These are phyloP conservation scores for Dendrocalamus sinicus DNA, from an alignment of 176 grass and related monocot species.

Conservation along the genomic window DNA sequence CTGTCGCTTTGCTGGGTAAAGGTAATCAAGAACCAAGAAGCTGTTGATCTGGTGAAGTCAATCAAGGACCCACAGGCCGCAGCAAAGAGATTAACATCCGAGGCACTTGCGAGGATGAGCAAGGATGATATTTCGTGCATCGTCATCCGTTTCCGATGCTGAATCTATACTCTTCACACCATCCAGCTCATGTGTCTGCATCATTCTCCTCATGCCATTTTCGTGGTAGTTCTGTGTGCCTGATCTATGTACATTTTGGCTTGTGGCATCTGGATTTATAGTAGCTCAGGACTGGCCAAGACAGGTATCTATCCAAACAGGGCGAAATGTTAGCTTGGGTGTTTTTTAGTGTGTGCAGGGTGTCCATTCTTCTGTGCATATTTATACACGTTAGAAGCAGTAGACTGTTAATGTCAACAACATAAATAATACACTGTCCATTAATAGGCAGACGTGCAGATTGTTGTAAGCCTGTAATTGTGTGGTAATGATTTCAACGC, in stretches of 20 bases:
- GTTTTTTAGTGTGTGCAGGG: not conserved
- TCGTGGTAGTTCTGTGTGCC: not conserved
- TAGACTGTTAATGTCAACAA: not conserved
- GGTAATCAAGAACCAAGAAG: constrained; percentile 89
- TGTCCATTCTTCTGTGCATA: constrained; percentile 38
- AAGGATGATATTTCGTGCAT: constrained; percentile 92
- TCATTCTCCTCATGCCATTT: not conserved
- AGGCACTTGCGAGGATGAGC: constrained; percentile 70
- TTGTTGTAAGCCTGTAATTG: constrained; percentile 27
- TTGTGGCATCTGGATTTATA: constrained; percentile 31
- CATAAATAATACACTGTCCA: not conserved
- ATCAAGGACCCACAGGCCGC: constrained; percentile 80
- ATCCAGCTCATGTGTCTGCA: not conserved
- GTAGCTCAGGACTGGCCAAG: not conserved
- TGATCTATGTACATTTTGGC: constrained; percentile 21
- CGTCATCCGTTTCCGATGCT: constrained; percentile 76
- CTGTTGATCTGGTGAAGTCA: constrained; percentile 73
- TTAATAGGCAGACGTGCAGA: constrained; percentile 11
- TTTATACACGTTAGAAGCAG: constrained; percentile 34
- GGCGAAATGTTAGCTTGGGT: not conserved
- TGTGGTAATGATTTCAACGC: not conserved
- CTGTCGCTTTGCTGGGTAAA: constrained; percentile 32
- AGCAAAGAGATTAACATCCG: constrained; percentile 68
- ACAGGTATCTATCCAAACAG: not conserved
- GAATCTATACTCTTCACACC: not conserved